Base-by-base conservation (phyloP, 257 asterid species). In the Capsicum rhomboideum region DNA sequence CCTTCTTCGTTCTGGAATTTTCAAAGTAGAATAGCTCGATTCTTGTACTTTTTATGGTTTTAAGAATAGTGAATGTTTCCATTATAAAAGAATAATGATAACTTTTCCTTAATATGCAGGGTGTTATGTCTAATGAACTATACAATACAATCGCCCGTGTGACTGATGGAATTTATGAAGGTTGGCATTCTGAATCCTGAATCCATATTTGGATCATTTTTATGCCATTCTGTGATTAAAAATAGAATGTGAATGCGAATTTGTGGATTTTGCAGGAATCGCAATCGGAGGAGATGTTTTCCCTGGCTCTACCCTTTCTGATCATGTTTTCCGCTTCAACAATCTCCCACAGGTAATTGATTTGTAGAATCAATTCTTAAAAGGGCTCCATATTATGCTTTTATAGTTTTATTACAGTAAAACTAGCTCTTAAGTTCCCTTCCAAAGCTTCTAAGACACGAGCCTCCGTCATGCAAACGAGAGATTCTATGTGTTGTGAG, bases 241-340 rank as follows among this genome's bases (percentile, higher is more conserved):
- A 79, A 37, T 82, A 74, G 84, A 79, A 21, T 42, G 29, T 44
- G 67, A 64, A 59, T 75, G 80, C 4, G 37, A 34, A 69, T 9
- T 74, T 44, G 50, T 89, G 83, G 82, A 79, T 31, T 61, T 52
- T 86, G 40, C 83, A 97, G 99, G 99, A 81, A 95, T 97, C 90
- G 99, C 99, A 61, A 97, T 97, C 20, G 99, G 99, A 84, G 99
- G 99, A 87, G 99, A 97, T 84, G 99, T 97, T 87, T 95, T 97
- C 87, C 99, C 99, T 75, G 99, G 99, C 23, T 97, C 99, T 21
- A 95, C 99, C 56, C 98, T 97, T 75, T 95, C 99, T 87, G 99
- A 97, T 90, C 99, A 97, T 82, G 99, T 97, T 87, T 90, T 97
- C 87, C 94, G 99, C 83, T 97, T 97, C 85, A 97, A 94, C 94